Evolutionary conservation across 305 asterid genomes (phyloP), one percentile per base, ranked within the genome.

Genomic region (Fraxinus dipetala): DNA sequence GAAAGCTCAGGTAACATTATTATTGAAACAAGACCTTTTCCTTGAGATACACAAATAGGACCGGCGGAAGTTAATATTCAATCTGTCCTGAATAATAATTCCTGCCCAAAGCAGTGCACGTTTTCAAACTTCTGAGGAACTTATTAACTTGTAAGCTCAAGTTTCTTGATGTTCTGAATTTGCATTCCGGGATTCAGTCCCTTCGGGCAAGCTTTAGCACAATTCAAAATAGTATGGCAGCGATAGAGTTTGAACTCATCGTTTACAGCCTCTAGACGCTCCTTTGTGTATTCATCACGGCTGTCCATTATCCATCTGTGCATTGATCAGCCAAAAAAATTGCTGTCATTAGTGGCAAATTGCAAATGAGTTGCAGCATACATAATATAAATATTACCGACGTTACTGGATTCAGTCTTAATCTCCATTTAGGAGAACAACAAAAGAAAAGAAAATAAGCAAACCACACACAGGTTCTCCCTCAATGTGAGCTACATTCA

Each of bases 181-280:
- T 89, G 92, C 85, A 87, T 63, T 63, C 72, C 72, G 5, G 72
- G 72, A 22, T 63, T 63, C 34, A 63, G 72, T 63, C 72, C 72
- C 87, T 89, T 89, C 8, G 92, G 92, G 80, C 92, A 89, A 69
- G 90, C 90, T 82, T 86, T 84, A 10, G 92, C 89, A 83, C 90
- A 89, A 78, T 89, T 89, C 90, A 89, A 81, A 40, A 89, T 89
- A 22, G 90, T 89, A 78, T 89, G 90, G 84, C 92, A 89, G 34
- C 89, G 86, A 38, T 89, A 89, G 67, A 89, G 90, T 88, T 89
- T 87, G 85, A 78, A 87, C 78, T 89, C 92, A 5, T 89, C 77
- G 48, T 89, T 85, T 35, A 63, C 72, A 22, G 72, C 59, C 6
- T 48, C 59, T 14, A 48, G 6, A n/a, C 59, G 59, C 59, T 48